Base-by-base conservation (phyloP, 169 alveolate genomes). In the Plasmodium yoelii region DNA sequence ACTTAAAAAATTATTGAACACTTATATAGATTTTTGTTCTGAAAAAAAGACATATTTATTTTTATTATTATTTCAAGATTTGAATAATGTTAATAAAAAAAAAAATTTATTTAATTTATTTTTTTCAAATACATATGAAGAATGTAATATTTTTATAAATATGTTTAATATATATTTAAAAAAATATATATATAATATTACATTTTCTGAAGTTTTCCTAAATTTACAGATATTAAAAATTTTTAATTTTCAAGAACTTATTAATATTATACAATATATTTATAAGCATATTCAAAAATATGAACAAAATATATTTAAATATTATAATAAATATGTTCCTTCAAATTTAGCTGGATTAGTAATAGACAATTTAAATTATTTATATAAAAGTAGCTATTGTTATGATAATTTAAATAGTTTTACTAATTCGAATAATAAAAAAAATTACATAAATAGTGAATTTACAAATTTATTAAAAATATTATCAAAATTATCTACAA, bases 151-250 rank as follows among this genome's bases (percentile, higher is more conserved):
- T 10, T 72, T 70, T 19, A 69, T 86, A 8, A 10, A 86, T 34
- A 13, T 22, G 5, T 86, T 86, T 86, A 86, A 86, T 28, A 34
- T 44, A 18, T 63, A 86, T 61, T 59, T 86, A 53, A 44, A 59
- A 6, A 69, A 70, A 64, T 70, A 86, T 39, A 47, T 86, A 34
- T 2, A 68, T 59, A 39, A 73, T 46, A 63, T 86, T 28, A 59
- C 86, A n/a, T 86, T 86, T 63, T 59, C 46, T 22, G 87, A 86
- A 13, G 91, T 86, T 8, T 70, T 59, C 12, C 15, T 28, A 42
- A 68, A 70, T 26, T 86, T 86, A 24, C 91, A 86, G 71, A 28
- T 86, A 1, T 70, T 86, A 26, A 86, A 86, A 86, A 57, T 86
- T 24, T 86, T 86, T 22, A 47, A 70, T 57, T 86, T 86, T 60